These are phyloP conservation scores for Apiospora hydei DNA, from an alignment of 2,329 filamentous ascomycete species.

Conservation along the genomic window DNA sequence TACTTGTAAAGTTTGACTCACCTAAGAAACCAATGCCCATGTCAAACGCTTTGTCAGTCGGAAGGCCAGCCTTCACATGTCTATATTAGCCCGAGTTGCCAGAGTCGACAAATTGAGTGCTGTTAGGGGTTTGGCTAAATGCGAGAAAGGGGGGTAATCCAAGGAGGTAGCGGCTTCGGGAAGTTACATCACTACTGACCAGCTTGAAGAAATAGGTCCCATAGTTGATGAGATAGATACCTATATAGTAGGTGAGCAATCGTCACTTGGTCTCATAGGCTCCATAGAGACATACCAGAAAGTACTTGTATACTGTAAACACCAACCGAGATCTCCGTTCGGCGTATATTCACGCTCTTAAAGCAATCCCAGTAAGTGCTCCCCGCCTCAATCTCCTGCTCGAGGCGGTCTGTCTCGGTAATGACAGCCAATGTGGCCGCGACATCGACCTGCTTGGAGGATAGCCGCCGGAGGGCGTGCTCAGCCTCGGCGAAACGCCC, in stretches of 20 bases:
- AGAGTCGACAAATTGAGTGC: too few species aligned
- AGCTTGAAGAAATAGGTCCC: slow-evolving; percentile 63
- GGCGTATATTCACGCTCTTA: slow-evolving; percentile 55
- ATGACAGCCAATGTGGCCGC: slow-evolving; percentile 62
- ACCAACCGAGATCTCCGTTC: slow-evolving; percentile 64
- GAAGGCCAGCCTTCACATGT: slow-evolving; percentile 56
- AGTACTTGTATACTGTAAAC: slow-evolving; percentile 72
- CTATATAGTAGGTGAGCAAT: slow-evolving; percentile 45
- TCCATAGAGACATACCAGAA: background rate
- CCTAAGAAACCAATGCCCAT: slow-evolving; percentile 60
- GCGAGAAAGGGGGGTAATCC: background rate
- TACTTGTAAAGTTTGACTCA: slow-evolving; percentile 33
- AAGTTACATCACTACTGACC: background rate
- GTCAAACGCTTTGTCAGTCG: slow-evolving; percentile 56
- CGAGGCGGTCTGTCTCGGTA: slow-evolving; percentile 63
- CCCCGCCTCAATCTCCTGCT: slow-evolving; percentile 57
- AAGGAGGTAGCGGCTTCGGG: background rate
- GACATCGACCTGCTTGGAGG: slow-evolving; percentile 54
- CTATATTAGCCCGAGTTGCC: too few species aligned
- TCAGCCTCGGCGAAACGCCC: slow-evolving; percentile 51
- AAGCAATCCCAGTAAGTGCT: slow-evolving; percentile 60
- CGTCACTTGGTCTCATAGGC: background rate
- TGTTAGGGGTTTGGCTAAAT: background rate
- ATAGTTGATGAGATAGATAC: slow-evolving; percentile 70
- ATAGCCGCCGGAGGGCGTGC: slow-evolving; percentile 50